phyloP scores from a whole-genome alignment of 148 eudicot species.

The Chenopodium berlandieri region DNA sequence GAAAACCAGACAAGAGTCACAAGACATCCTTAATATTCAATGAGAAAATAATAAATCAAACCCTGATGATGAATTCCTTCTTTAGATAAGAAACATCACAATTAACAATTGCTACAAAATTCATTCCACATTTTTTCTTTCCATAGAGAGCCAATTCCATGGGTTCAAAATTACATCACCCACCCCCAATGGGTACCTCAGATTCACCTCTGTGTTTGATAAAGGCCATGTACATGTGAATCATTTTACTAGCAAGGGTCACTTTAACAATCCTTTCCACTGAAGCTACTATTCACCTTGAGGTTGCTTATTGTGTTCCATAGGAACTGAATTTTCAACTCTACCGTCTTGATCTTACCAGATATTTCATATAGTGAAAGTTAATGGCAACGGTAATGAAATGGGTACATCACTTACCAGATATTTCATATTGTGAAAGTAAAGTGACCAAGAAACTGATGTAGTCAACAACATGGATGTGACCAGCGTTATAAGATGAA shows the following conservation, averaged over 20 bases:
- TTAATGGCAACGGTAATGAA: neutral
- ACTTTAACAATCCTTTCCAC: neutral
- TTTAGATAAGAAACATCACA: neutral
- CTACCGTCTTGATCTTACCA: constrained; percentile 38
- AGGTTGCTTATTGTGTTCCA: neutral
- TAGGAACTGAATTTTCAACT: neutral
- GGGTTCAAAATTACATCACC: neutral
- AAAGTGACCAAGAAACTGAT: constrained; percentile 84
- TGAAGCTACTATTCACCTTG: neutral
- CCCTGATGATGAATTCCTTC: neutral
- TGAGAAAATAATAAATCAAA: neutral
- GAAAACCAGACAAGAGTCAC: neutral
- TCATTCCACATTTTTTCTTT: neutral
- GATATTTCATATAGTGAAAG: constrained; percentile 52
- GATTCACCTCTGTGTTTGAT: neutral
- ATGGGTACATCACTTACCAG: constrained; percentile 39
- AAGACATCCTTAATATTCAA: neutral
- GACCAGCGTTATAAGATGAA: constrained; percentile 77
- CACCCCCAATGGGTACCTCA: neutral
- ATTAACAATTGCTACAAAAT: neutral
- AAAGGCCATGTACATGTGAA: neutral
- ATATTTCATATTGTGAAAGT: constrained; percentile 56
- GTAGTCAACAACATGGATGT: constrained; percentile 57
- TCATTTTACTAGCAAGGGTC: neutral
- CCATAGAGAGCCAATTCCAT: neutral